Conservation (phyloP, 257 asterid species). For the Solanum dulcamara region DNA sequence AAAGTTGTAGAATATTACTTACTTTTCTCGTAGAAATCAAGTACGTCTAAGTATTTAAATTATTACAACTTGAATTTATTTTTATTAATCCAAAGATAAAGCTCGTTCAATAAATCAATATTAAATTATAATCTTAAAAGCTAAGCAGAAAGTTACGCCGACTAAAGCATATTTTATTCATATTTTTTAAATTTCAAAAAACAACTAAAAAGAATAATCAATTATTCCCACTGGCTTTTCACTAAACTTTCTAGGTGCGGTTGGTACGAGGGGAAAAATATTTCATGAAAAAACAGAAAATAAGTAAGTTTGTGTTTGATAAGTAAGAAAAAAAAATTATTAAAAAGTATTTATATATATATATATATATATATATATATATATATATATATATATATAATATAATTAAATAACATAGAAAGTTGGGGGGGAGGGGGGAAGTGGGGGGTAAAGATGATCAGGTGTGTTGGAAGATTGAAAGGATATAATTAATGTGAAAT, state of each 20-base stretch:
- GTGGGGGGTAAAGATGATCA: too few relatives aligned
- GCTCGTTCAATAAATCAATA: background rate
- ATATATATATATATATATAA: background rate
- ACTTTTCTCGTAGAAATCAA: background rate
- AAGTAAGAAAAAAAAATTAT: too few relatives aligned
- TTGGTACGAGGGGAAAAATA: background rate
- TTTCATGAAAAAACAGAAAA: too few relatives aligned
- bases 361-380: background rate
- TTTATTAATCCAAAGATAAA: background rate
- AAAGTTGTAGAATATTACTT: conserved; percentile 3
- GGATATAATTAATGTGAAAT: background rate
- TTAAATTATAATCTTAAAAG: background rate
- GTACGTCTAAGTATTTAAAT: background rate
- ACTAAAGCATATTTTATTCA: background rate
- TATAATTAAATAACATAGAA: background rate
- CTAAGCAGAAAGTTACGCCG: background rate
- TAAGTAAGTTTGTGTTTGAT: too few relatives aligned
- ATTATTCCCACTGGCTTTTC: background rate
- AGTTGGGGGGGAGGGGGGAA: too few relatives aligned
- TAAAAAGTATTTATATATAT: too few relatives aligned
- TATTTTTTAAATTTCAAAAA: background rate
- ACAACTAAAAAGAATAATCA: background rate
- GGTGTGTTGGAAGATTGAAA: too few relatives aligned
- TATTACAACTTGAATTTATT: background rate
- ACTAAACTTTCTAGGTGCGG: background rate